These are phyloP conservation scores for Cercospora sp. DNA, from an alignment of 2,329 filamentous ascomycete species.

Conservation along the genomic window DNA sequence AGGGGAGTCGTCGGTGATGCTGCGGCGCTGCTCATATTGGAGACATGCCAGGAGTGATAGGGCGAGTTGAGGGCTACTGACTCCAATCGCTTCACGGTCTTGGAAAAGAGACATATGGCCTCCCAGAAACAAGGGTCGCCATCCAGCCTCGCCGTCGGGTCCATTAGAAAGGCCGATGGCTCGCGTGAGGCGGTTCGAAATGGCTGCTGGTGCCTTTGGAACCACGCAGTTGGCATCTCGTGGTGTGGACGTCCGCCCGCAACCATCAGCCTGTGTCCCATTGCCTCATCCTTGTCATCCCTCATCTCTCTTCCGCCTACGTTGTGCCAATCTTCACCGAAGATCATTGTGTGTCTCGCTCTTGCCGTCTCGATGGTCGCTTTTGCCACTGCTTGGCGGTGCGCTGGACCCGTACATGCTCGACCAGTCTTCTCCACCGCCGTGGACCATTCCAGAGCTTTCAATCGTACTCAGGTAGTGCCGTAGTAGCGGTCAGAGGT, in stretches of 20 bases:
- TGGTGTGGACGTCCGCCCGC: background rate
- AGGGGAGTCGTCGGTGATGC: background rate
- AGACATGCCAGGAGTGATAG: background rate
- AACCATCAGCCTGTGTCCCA: background rate
- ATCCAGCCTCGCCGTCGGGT: background rate
- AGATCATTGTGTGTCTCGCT: background rate
- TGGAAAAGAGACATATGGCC: background rate
- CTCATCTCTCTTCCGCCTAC: background rate
- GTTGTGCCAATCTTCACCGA: background rate
- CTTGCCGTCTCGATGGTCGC: background rate
- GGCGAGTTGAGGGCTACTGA: background rate
- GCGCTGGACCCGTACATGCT: background rate
- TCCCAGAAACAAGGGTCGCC: background rate
- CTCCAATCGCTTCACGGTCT: background rate
- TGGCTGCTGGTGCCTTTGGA: background rate
- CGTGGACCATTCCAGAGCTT: background rate
- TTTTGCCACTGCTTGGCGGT: background rate
- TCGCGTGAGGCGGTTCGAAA: background rate
- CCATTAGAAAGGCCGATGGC: background rate
- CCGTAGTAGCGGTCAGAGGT: background rate
- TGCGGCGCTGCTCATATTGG: background rate
- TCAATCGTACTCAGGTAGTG: background rate
- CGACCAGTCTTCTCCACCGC: background rate
- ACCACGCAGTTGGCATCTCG: background rate
- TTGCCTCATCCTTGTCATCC: background rate